These are phyloP conservation scores for Naganishia sp. DNA, from an alignment of 1,284 basidiomycete genomes.

Conservation along the genomic window DNA sequence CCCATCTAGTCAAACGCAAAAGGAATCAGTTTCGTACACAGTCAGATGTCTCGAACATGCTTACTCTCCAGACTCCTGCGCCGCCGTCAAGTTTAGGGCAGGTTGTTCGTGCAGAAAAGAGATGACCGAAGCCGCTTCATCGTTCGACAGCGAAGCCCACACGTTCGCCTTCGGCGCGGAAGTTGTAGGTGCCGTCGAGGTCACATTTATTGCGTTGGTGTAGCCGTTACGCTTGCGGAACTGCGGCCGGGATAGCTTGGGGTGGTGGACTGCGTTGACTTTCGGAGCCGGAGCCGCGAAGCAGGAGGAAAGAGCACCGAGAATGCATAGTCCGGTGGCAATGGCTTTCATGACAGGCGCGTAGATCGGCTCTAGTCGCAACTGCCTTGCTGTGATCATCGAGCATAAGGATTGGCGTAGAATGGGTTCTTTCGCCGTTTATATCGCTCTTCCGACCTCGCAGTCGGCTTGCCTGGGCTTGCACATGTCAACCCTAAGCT, in stretches of 20 bases:
- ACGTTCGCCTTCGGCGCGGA: constrained; percentile 44
- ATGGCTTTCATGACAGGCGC: background rate
- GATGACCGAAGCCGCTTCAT: constrained; percentile 44
- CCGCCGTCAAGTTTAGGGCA: constrained; percentile 46
- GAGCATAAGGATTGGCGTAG: too few species aligned
- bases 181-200: constrained; percentile 33
- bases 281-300: constrained; percentile 22
- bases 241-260: constrained; percentile 8
- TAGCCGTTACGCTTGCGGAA: constrained; percentile 9
- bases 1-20: constrained; percentile 14
- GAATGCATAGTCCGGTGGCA: background rate
- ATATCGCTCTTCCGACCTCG: too few species aligned
- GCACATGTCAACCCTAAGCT: too few species aligned
- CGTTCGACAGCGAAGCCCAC: constrained; percentile 40
- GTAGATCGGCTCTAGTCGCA: background rate
- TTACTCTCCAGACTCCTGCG: constrained; percentile 38
- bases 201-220: constrained; percentile 32
- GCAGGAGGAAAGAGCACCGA: constrained; percentile 4
- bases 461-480: too few species aligned
- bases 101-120: constrained; percentile 40
- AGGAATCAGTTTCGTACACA: background rate
- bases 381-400: too few species aligned
- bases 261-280: constrained; percentile 22
- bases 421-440: too few species aligned
- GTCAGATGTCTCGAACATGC: background rate